Evolutionary conservation across 2,329 filamentous ascomycete species (phyloP).

Genomic region (Podosphaera xanthii): DNA sequence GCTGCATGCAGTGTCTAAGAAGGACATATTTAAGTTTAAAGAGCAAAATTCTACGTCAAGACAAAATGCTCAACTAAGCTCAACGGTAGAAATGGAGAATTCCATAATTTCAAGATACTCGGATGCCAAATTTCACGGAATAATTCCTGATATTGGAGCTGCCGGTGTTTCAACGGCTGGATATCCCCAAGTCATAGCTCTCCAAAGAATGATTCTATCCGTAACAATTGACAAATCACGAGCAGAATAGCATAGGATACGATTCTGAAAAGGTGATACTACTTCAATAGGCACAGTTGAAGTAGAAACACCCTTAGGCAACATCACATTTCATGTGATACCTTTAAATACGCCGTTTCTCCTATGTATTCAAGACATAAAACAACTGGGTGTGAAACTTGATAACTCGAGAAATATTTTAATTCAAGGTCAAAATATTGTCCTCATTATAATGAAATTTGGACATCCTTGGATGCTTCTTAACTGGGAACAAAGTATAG

Average conservation of each 20-base stretch:
- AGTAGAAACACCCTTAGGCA: neutral
- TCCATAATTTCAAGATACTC: too few relatives aligned
- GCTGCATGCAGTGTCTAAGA: neutral
- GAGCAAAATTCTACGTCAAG: neutral
- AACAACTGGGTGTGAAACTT: neutral
- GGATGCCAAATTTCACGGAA: too few relatives aligned
- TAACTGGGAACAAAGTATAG: neutral
- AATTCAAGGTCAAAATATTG: neutral
- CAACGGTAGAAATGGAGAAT: too few relatives aligned
- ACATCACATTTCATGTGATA: neutral
- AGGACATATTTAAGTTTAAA: neutral
- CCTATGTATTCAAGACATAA: slow-evolving; percentile 1
- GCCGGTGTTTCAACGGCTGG: neutral
- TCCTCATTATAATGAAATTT: neutral
- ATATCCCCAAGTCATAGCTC: neutral
- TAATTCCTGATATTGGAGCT: neutral
- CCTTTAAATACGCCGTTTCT: neutral
- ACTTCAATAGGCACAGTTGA: neutral
- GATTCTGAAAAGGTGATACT: neutral
- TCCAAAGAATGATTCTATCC: neutral
- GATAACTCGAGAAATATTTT: neutral
- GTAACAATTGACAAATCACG: neutral
- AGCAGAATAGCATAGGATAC: neutral
- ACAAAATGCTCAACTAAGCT: neutral
- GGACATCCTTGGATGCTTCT: slow-evolving; percentile 1